Conservation (phyloP, 805 yeast species). For the Nakazawaea ishiwadae region DNA sequence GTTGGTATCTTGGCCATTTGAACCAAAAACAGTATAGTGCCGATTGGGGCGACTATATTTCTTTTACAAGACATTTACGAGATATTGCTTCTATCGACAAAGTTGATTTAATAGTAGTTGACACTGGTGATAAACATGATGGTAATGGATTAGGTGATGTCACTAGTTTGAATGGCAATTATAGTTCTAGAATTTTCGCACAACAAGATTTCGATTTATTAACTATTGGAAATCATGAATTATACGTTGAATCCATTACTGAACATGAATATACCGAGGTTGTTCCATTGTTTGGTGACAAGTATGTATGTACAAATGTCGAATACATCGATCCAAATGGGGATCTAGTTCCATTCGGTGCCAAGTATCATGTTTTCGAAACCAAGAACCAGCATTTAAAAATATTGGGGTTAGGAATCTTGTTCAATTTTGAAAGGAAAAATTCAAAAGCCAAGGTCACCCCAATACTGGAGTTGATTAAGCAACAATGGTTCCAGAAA, state of each 20-base stretch:
- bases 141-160: conserved; percentile 90
- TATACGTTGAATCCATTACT: conserved; percentile 65
- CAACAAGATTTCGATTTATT: conserved; percentile 68
- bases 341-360: conserved; percentile 61
- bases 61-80: conserved; percentile 55
- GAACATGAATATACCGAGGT: conserved; percentile 58
- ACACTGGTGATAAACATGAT: conserved; percentile 92
- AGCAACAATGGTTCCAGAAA: conserved; percentile 62
- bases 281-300: conserved; percentile 54
- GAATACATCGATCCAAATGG: conserved; percentile 43
- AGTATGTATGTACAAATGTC: conserved; percentile 70
- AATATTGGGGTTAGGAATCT: conserved; percentile 68
- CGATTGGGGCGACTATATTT: conserved; percentile 89
- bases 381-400: conserved; percentile 50
- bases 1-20: conserved; percentile 90
- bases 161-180: conserved; percentile 64
- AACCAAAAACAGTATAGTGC: conserved; percentile 74
- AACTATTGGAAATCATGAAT: conserved; percentile 89
- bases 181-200: conserved; percentile 59
- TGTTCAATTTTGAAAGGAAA: conserved; percentile 64
- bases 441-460: conserved; percentile 62
- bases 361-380: conserved; percentile 55
- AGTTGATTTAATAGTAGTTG: conserved; percentile 69
- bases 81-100: conserved; percentile 36
- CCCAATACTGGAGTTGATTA: conserved; percentile 48